Evolutionary conservation across 306 rosid species (phyloP).

Genomic region (Prinsepia uniflora): DNA sequence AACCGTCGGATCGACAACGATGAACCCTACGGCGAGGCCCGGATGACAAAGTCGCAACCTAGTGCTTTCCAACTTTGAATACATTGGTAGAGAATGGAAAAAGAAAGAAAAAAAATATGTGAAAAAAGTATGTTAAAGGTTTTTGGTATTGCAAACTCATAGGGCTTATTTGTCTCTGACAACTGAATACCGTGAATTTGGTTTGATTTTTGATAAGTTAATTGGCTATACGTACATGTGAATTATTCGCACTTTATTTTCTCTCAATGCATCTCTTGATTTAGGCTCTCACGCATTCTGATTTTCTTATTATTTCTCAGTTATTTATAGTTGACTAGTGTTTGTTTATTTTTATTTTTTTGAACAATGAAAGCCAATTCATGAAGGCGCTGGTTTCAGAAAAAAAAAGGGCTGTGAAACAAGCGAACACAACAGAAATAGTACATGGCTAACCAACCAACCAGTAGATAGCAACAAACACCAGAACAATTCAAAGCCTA

Average conservation of each 20-base stretch:
- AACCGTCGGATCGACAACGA: slow-evolving; percentile 69
- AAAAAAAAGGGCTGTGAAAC: too few species aligned
- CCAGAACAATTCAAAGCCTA: too few species aligned
- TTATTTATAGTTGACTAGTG: too few species aligned
- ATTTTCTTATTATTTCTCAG: too few species aligned
- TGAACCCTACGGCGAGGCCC: slow-evolving; percentile 67
- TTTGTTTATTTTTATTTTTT: too few species aligned
- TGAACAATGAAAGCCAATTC: too few species aligned
- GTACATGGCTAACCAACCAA: too few species aligned
- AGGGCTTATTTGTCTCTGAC: slow-evolving; percentile 13
- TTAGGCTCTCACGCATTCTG: too few species aligned
- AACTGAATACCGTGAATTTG: background rate
- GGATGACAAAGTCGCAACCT: slow-evolving; percentile 83
- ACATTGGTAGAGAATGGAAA: background rate
- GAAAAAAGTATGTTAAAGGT: slow-evolving; percentile 6
- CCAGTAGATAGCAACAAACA: too few species aligned
- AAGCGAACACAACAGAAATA: too few species aligned
- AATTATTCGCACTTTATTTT: background rate
- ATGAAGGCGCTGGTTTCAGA: too few species aligned
- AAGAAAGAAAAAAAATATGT: slow-evolving; percentile 9
- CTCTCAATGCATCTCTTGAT: background rate
- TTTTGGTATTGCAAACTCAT: slow-evolving; percentile 1
- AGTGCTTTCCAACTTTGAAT: slow-evolving; percentile 45
- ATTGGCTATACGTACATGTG: slow-evolving; percentile 15
- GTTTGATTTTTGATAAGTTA: background rate